A percentile compares a stretch with the other conserved stretches of the same genome.
phyloP scores from a whole-genome alignment of 2,329 filamentous ascomycete species.

The Sporothrix phasma region DNA sequence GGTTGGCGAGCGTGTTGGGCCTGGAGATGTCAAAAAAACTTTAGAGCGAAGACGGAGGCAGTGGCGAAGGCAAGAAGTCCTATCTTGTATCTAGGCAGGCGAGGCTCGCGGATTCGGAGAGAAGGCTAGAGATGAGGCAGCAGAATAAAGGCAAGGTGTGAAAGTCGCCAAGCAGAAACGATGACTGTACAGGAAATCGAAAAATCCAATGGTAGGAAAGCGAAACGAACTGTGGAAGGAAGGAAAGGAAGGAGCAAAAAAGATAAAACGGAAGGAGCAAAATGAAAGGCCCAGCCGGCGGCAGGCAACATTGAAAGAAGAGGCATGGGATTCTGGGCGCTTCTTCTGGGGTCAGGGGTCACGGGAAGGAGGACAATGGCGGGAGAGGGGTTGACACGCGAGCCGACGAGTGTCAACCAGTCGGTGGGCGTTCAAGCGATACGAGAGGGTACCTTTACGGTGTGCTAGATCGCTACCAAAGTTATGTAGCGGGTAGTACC shows the following conservation, averaged over 20 bases:
- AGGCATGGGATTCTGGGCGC: background rate
- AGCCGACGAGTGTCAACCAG: background rate
- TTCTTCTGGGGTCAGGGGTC: background rate
- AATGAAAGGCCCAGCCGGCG: constrained; percentile 1
- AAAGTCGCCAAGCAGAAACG: background rate
- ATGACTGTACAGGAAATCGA: too few relatives aligned
- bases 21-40: background rate
- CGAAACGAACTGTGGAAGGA: background rate
- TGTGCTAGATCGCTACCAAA: background rate
- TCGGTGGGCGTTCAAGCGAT: background rate
- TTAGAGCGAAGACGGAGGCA: background rate
- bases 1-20: background rate
- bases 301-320: constrained; percentile 1
- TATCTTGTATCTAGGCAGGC: background rate
- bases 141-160: background rate
- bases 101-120: background rate
- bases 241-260: background rate
- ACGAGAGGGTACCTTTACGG: background rate
- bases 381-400: constrained; percentile 7
- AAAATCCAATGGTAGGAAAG: background rate
- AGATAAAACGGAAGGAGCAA: background rate
- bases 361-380: background rate
- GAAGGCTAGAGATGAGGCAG: background rate
- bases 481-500: background rate
- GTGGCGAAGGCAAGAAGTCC: background rate